A percentile compares a stretch with the other conserved stretches of the same genome.
These are phyloP conservation scores for Thyridium curvatum DNA, from an alignment of 2,329 filamentous ascomycete genomes.

Conservation along the genomic window DNA sequence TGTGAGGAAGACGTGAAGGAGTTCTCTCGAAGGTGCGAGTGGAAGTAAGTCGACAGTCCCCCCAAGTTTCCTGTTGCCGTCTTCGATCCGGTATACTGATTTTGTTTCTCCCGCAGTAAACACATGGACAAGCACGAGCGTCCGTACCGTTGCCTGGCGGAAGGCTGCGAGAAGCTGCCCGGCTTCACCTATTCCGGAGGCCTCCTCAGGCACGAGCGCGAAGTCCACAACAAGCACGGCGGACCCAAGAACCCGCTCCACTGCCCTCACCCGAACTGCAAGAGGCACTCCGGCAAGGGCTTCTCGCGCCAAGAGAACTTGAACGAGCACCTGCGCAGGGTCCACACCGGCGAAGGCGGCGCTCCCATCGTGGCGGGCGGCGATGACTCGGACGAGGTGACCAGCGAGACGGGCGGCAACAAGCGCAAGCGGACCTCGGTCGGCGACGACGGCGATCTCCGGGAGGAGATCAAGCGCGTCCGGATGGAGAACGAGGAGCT, in stretches of 20 bases:
- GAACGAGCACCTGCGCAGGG: slow-evolving; percentile 84
- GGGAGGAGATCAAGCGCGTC: slow-evolving; percentile 60
- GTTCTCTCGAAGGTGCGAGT: slow-evolving; percentile 85
- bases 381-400: slow-evolving; percentile 38
- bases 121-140: slow-evolving; percentile 98
- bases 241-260: slow-evolving; percentile 82
- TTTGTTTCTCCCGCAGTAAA: slow-evolving; percentile 54
- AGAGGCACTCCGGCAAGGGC: slow-evolving; percentile 78
- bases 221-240: slow-evolving; percentile 87
- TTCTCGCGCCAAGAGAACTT: slow-evolving; percentile 93
- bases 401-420: slow-evolving; percentile 34
- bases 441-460: slow-evolving; percentile 42
- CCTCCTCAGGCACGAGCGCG: slow-evolving; percentile 80
- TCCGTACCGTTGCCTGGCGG: slow-evolving; percentile 77
- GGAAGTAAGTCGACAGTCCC: slow-evolving; percentile 69
- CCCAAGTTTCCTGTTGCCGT: neutral
- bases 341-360: slow-evolving; percentile 54
- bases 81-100: slow-evolving; percentile 13
- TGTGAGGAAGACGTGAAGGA: slow-evolving; percentile 59
- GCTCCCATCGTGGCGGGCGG: slow-evolving; percentile 19
- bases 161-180: slow-evolving; percentile 84
- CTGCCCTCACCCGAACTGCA: slow-evolving; percentile 83
- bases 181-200: slow-evolving; percentile 95
- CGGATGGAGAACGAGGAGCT: slow-evolving; percentile 59
- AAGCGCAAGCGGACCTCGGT: slow-evolving; percentile 39